Conservation (phyloP, 306 rosid species). For the Potentilla sterilis region DNA sequence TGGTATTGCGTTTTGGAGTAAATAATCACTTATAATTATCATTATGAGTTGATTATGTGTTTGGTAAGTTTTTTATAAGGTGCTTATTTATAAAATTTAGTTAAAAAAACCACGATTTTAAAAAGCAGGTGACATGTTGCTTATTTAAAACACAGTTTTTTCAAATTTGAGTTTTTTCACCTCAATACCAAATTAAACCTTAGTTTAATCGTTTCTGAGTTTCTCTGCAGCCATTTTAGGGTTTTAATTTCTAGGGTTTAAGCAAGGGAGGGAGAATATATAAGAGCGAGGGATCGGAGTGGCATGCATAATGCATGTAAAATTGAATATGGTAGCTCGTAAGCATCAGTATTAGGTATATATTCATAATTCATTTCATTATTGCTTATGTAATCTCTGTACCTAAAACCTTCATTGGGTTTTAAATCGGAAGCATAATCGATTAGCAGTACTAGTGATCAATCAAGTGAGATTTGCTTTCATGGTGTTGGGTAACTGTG, state of each 20-base stretch:
- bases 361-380: background rate
- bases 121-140: no score
- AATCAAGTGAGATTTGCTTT: background rate
- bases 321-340: background rate
- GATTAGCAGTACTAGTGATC: background rate
- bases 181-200: no score
- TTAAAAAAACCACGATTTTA: no score
- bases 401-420: background rate
- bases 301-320: background rate
- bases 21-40: no score
- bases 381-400: background rate
- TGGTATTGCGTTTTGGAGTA: no score
- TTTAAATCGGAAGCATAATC: background rate
- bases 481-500: conserved; percentile 19
- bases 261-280: background rate
- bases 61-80: no score
- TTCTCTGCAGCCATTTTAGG: background rate
- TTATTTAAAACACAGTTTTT: no score
- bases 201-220: background rate
- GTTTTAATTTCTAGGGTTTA: background rate
- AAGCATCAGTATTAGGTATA: background rate
- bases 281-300: background rate
- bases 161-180: no score
- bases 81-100: no score
- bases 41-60: no score